Evolutionary conservation across 73 alveolate genomes (phyloP).

Genomic region (Vitrella brassicaformis): DNA sequence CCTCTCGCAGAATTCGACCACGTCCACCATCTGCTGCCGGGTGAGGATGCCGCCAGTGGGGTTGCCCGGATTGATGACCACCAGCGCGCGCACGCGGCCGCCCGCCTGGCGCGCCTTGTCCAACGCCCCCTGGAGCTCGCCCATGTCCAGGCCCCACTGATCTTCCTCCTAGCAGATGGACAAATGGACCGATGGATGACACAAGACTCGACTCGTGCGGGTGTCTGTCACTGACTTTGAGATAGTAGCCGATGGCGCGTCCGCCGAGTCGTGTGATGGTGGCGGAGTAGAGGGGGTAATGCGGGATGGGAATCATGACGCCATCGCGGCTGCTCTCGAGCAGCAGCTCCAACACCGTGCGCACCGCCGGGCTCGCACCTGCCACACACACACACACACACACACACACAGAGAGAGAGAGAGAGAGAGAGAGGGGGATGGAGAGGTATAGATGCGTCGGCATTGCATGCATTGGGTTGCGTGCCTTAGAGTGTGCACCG

Average conservation of each 20-base stretch:
- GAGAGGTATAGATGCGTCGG: not conserved
- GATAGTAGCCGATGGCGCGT: slow-evolving; percentile 35
- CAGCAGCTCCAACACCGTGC: too few relatives aligned
- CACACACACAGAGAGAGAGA: too few relatives aligned
- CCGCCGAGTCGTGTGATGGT: slow-evolving; percentile 45
- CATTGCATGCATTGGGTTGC: too few relatives aligned
- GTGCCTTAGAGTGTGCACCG: too few relatives aligned
- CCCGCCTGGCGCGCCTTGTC: slow-evolving; percentile 52
- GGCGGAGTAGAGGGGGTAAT: slow-evolving; percentile 52
- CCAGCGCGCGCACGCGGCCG: slow-evolving; percentile 54
- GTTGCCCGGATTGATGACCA: slow-evolving; percentile 91
- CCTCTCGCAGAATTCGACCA: not conserved
- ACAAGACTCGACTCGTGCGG: too few relatives aligned
- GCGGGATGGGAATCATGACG: slow-evolving; percentile 46
- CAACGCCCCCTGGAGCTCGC: slow-evolving; percentile 39
- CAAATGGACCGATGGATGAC: too few relatives aligned
- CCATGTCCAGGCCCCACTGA: slow-evolving; percentile 68
- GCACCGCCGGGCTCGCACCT: too few relatives aligned
- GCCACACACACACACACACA: too few relatives aligned
- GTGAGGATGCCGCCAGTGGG: slow-evolving; percentile 83
- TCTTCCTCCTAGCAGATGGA: slow-evolving; percentile 57
- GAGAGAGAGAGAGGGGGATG: not conserved
- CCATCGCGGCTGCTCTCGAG: too few relatives aligned
- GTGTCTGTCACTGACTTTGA: too few relatives aligned
- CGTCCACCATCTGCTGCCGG: not conserved